Conservation (phyloP, 495 filamentous ascomycete species). For the Copromyces sp. region DNA sequence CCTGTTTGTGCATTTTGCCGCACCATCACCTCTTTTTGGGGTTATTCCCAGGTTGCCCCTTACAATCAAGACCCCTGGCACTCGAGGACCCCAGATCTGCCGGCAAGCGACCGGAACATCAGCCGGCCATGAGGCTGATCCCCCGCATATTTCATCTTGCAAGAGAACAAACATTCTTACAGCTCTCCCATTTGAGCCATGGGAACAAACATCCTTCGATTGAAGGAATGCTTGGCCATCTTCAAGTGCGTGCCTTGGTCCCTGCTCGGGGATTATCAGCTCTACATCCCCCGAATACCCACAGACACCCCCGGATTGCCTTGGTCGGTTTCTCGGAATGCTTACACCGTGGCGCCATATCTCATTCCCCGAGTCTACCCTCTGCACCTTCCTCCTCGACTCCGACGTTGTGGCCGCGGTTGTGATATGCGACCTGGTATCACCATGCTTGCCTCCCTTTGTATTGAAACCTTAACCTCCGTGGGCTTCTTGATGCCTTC, state of each 20-base stretch:
- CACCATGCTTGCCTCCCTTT: not conserved
- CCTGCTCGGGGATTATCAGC: not conserved
- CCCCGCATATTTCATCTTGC: not conserved
- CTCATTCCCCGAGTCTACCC: not conserved
- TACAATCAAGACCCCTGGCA: not conserved
- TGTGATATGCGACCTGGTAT: not conserved
- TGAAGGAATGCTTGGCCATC: not conserved
- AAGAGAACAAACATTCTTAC: not conserved
- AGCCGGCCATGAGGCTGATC: constrained; percentile 18
- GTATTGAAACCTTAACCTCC: not conserved
- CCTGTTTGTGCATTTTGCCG: constrained; percentile 15
- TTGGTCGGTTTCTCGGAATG: not conserved
- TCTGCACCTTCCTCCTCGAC: not conserved
- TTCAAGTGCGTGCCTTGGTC: not conserved
- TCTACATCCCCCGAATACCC: not conserved
- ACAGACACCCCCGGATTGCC: not conserved
- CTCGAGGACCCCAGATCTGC: constrained; percentile 18
- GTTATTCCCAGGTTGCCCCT: constrained; percentile 4
- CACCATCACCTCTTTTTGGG: constrained; percentile 15
- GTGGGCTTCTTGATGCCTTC: not conserved
- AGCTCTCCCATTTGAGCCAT: not conserved
- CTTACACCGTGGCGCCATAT: not conserved
- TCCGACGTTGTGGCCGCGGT: not conserved
- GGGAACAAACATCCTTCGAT: not conserved
- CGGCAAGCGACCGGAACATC: constrained; percentile 17